phyloP scores from a whole-genome alignment of 1,284 basidiomycete genomes.

The Sphagnurus paluster region DNA sequence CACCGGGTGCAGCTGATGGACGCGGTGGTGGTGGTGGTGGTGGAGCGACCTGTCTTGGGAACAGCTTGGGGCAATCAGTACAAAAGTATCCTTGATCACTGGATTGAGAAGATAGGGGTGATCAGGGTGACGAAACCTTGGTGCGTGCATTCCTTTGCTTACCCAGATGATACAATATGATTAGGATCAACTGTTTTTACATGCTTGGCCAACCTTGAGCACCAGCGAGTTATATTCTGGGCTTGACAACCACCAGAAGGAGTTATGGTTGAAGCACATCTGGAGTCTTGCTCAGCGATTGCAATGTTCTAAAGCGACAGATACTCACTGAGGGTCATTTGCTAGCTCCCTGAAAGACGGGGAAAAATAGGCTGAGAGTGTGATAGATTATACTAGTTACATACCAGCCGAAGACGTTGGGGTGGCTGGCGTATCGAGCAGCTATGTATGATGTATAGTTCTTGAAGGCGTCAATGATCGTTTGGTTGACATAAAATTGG shows the following conservation, averaged over 20 bases:
- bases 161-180: slow-evolving; percentile 67
- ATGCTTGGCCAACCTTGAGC: slow-evolving; percentile 44
- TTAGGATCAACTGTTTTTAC: slow-evolving; percentile 56
- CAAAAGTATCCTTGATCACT: slow-evolving; percentile 64
- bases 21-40: slow-evolving; percentile 29
- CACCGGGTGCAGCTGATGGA: slow-evolving; percentile 38
- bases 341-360: slow-evolving; percentile 50
- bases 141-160: slow-evolving; percentile 16
- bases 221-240: slow-evolving; percentile 56
- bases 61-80: slow-evolving; percentile 55
- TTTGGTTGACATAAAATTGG: slow-evolving; percentile 55
- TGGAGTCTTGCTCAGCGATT: slow-evolving; percentile 19
- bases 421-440: slow-evolving; percentile 50
- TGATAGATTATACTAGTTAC: slow-evolving; percentile 1
- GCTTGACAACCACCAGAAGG: slow-evolving; percentile 45
- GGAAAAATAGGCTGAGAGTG: neutral
- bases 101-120: neutral
- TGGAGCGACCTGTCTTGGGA: slow-evolving; percentile 30
- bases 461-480: slow-evolving; percentile 49
- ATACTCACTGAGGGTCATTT: slow-evolving; percentile 56
- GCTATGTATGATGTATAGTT: slow-evolving; percentile 58
- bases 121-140: neutral
- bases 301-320: neutral
- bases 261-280: slow-evolving; percentile 56
- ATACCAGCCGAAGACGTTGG: slow-evolving; percentile 56